These are phyloP conservation scores for Fusarium udum DNA, from an alignment of 2,329 filamentous ascomycete species.

Conservation along the genomic window DNA sequence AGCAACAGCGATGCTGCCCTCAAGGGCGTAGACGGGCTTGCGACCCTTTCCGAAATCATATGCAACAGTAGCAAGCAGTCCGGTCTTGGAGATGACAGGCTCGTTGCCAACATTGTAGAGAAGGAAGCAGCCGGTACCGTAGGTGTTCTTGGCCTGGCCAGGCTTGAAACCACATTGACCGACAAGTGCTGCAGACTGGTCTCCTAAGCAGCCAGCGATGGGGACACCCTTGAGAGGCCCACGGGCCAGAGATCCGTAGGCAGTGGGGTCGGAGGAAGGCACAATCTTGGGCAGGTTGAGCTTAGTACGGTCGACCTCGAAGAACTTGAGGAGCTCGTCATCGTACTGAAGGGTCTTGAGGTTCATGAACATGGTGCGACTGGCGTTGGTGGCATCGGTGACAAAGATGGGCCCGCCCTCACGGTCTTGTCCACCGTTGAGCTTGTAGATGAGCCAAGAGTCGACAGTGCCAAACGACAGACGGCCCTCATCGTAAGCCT, in stretches of 20 bases:
- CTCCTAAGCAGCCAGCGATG: slow-evolving; percentile 86
- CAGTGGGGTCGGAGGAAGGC: slow-evolving; percentile 77
- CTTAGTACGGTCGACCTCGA: slow-evolving; percentile 74
- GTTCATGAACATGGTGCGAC: slow-evolving; percentile 95
- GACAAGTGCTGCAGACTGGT: slow-evolving; percentile 86
- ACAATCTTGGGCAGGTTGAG: slow-evolving; percentile 84
- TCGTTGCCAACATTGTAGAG: slow-evolving; percentile 88
- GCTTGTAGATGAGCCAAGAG: slow-evolving; percentile 85
- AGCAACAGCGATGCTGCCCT: slow-evolving; percentile 85
- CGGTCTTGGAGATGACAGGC: slow-evolving; percentile 85
- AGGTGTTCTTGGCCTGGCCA: slow-evolving; percentile 89
- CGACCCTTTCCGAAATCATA: slow-evolving; percentile 76
- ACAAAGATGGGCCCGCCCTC: slow-evolving; percentile 71
- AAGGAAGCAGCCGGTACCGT: slow-evolving; percentile 89
- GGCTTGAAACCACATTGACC: slow-evolving; percentile 86
- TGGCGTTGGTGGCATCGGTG: slow-evolving; percentile 88
- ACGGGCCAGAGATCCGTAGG: slow-evolving; percentile 73
- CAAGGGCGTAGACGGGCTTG: slow-evolving; percentile 79
- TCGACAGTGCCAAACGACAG: slow-evolving; percentile 90
- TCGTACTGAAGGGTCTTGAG: slow-evolving; percentile 83
- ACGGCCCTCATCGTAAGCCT: slow-evolving; percentile 79
- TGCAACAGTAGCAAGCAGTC: slow-evolving; percentile 85
- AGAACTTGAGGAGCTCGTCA: slow-evolving; percentile 79
- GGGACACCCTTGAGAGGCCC: slow-evolving; percentile 74
- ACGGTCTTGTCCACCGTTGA: slow-evolving; percentile 76